A percentile compares a stretch with the other conserved stretches of the same genome.
phyloP scores from a whole-genome alignment of 2,329 filamentous ascomycete species.

The Fusarium bactridioides region DNA sequence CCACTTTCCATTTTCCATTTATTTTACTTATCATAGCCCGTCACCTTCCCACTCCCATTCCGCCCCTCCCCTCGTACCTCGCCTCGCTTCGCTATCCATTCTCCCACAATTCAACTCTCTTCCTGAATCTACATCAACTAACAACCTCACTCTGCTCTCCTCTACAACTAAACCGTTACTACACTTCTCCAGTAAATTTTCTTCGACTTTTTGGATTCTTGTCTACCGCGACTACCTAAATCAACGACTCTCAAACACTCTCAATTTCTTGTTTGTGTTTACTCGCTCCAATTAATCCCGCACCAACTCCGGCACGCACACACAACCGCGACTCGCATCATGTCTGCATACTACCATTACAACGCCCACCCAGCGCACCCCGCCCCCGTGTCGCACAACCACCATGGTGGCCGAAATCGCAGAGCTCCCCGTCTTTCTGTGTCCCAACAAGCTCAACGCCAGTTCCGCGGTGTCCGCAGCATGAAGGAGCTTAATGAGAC shows the following conservation, averaged over 20 bases:
- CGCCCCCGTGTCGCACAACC: constrained; percentile 72
- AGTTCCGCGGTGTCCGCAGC: constrained; percentile 83
- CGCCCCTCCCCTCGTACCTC: constrained; percentile 41
- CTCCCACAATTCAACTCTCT: constrained; percentile 38
- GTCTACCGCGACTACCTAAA: constrained; percentile 9
- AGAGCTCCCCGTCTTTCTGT: constrained; percentile 82
- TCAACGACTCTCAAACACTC: constrained; percentile 20
- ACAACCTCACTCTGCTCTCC: constrained; percentile 28
- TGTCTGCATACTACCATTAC: constrained; percentile 72
- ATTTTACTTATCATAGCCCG: constrained; percentile 39
- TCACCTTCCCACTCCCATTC: constrained; percentile 35
- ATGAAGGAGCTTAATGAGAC: constrained; percentile 87
- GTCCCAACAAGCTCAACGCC: constrained; percentile 83
- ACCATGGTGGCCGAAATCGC: constrained; percentile 85
- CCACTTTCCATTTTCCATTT: constrained; percentile 13
- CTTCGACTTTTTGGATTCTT: constrained; percentile 18
- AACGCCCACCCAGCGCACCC: constrained; percentile 66
- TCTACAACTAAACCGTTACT: not conserved
- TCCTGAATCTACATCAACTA: constrained; percentile 33
- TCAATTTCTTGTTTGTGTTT: constrained; percentile 28
- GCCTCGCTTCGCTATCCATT: constrained; percentile 37
- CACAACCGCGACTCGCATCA: constrained; percentile 47
- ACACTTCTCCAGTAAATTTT: constrained; percentile 4
- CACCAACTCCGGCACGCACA: constrained; percentile 32
- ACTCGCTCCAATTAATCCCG: constrained; percentile 40